Evolutionary conservation across 2,329 filamentous ascomycete genomes (phyloP).

Genomic region (Lecanicillium sp.): DNA sequence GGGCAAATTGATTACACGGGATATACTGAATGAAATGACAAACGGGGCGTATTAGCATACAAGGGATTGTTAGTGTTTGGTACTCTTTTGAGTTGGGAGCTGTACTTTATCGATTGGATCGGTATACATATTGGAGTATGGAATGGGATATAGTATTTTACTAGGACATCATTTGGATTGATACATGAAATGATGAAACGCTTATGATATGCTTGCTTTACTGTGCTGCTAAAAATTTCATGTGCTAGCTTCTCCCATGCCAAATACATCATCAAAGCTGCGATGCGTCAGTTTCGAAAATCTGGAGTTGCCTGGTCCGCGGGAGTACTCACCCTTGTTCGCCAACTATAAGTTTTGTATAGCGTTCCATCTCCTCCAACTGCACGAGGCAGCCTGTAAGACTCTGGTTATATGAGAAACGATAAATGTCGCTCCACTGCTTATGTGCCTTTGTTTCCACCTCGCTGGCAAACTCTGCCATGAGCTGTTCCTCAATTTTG

Average conservation of each 20-base stretch:
- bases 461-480: slow-evolving; percentile 14
- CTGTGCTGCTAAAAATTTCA: background rate
- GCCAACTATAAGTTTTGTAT: slow-evolving; percentile 50
- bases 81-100: background rate
- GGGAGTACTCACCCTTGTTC: slow-evolving; percentile 36
- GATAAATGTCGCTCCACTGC: slow-evolving; percentile 51
- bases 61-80: slow-evolving; percentile 3
- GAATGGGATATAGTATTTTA: slow-evolving; percentile 6
- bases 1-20: slow-evolving; percentile 60
- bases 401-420: slow-evolving; percentile 45
- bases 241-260: slow-evolving; percentile 2
- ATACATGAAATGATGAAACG: background rate
- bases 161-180: slow-evolving; percentile 8
- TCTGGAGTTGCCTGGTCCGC: background rate
- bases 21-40: slow-evolving; percentile 69
- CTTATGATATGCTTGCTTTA: background rate
- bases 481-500: slow-evolving; percentile 32
- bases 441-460: slow-evolving; percentile 24
- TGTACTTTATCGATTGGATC: background rate
- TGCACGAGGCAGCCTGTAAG: slow-evolving; percentile 47
- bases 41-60: slow-evolving; percentile 30
- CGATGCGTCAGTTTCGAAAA: slow-evolving; percentile 1
- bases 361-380: slow-evolving; percentile 45
- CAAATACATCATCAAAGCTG: slow-evolving; percentile 8
- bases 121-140: slow-evolving; percentile 8